Evolutionary conservation across 306 rosid species (phyloP).

Genomic region (Betula pendula): DNA sequence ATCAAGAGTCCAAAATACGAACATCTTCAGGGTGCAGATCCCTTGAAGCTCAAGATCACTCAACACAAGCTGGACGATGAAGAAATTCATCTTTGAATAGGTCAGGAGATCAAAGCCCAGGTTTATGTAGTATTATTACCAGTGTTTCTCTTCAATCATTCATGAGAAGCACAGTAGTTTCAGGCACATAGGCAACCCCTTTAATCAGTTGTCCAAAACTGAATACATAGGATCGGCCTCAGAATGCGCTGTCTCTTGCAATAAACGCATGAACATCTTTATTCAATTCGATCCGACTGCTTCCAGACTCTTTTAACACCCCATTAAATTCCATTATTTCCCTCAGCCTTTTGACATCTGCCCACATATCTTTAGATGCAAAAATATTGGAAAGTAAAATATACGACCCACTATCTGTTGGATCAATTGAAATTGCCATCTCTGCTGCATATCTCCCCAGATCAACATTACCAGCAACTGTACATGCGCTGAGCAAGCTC

Average conservation of each 20-base stretch:
- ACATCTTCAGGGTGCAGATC: not conserved
- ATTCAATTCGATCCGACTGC: constrained; percentile 60
- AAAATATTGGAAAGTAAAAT: constrained; percentile 76
- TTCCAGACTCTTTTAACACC: constrained; percentile 71
- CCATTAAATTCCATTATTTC: constrained; percentile 63
- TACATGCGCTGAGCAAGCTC: constrained; percentile 83
- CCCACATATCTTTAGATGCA: constrained; percentile 93
- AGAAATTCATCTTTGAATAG: not conserved
- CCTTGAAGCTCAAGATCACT: constrained; percentile 4
- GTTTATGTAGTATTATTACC: constrained; percentile 9
- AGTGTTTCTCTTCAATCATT: constrained; percentile 31
- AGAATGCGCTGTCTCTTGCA: constrained; percentile 49
- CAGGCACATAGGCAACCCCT: constrained; percentile 50
- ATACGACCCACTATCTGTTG: constrained; percentile 79
- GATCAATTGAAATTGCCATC: constrained; percentile 76
- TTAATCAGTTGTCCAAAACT: constrained; percentile 48
- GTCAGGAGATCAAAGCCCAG: constrained; percentile 17
- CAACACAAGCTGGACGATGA: not conserved
- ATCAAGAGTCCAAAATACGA: not conserved
- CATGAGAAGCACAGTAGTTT: constrained; percentile 16
- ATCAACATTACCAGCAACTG: constrained; percentile 69
- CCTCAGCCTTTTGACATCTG: constrained; percentile 63
- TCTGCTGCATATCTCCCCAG: constrained; percentile 77
- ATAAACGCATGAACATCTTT: constrained; percentile 43
- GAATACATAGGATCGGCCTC: constrained; percentile 39